Percentiles rank a stretch among this genome's conserved stretches.
These are phyloP conservation scores for Xylaria venustula DNA, from an alignment of 495 filamentous ascomycete species.

Conservation along the genomic window DNA sequence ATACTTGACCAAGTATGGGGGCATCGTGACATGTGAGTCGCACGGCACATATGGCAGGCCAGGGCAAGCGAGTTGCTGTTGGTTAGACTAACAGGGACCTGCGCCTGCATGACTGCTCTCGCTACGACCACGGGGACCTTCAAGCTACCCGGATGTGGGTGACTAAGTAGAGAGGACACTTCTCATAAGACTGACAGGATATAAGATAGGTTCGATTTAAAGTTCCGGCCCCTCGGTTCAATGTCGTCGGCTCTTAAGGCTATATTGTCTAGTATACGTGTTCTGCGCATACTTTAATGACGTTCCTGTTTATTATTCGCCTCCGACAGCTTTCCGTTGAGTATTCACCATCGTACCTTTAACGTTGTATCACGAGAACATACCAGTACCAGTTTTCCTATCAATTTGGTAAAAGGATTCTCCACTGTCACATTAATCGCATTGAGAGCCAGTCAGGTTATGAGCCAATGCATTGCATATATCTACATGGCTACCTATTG, in stretches of 20 bases:
- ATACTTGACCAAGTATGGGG: background rate
- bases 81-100: background rate
- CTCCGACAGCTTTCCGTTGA: too few relatives aligned
- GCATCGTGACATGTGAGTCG: conserved; percentile 1
- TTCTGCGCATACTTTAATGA: too few relatives aligned
- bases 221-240: too few relatives aligned
- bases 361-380: background rate
- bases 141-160: background rate
- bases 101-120: background rate
- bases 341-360: too few relatives aligned
- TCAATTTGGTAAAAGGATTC: background rate
- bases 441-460: background rate
- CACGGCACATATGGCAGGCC: background rate
- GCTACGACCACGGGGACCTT: background rate
- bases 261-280: background rate
- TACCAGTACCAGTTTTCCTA: background rate
- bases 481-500: background rate
- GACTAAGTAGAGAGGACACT: too few relatives aligned
- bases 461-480: background rate
- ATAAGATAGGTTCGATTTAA: too few relatives aligned
- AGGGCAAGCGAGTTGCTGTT: background rate
- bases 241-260: background rate
- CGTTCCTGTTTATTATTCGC: too few relatives aligned
- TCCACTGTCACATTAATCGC: background rate
- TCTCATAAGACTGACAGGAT: too few relatives aligned